phyloP scores from a whole-genome alignment of 2,329 filamentous ascomycete genomes.

The Thelonectria blattea region DNA sequence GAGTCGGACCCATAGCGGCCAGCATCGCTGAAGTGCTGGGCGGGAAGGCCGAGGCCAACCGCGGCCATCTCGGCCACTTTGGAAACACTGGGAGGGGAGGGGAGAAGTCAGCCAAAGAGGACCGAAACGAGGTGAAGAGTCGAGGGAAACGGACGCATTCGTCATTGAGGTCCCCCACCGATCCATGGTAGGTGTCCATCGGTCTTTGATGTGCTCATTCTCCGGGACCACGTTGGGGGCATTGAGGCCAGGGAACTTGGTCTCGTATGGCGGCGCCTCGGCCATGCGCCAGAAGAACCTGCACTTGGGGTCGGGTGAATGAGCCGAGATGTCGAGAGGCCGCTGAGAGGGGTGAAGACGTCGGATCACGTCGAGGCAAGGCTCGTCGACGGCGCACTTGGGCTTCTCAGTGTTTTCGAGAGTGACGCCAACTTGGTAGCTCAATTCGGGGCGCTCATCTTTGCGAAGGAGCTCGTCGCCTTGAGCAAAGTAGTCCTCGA shows the following conservation, averaged over 20 bases:
- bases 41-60: conserved; percentile 59
- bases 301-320: conserved; percentile 66
- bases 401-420: conserved; percentile 69
- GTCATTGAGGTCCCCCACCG: conserved; percentile 67
- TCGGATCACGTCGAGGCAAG: conserved; percentile 62
- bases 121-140: neutral
- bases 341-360: conserved; percentile 61
- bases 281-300: conserved; percentile 69
- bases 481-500: conserved; percentile 71
- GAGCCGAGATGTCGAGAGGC: conserved; percentile 62
- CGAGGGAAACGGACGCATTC: conserved; percentile 54
- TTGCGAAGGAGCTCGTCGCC: conserved; percentile 51
- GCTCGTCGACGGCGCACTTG: conserved; percentile 67
- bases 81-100: conserved; percentile 51
- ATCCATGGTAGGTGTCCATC: conserved; percentile 62
- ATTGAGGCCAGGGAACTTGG: conserved; percentile 61
- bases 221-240: conserved; percentile 61
- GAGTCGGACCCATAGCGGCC: conserved; percentile 58
- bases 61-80: conserved; percentile 66
- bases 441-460: conserved; percentile 63
- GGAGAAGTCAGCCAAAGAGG: too few relatives aligned
- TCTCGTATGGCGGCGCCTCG: conserved; percentile 59
- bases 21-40: conserved; percentile 59
- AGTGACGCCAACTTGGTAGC: conserved; percentile 67
- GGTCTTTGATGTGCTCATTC: conserved; percentile 53